Base-by-base conservation (phyloP, 495 filamentous ascomycete species). In the Aspergillus affinis region DNA sequence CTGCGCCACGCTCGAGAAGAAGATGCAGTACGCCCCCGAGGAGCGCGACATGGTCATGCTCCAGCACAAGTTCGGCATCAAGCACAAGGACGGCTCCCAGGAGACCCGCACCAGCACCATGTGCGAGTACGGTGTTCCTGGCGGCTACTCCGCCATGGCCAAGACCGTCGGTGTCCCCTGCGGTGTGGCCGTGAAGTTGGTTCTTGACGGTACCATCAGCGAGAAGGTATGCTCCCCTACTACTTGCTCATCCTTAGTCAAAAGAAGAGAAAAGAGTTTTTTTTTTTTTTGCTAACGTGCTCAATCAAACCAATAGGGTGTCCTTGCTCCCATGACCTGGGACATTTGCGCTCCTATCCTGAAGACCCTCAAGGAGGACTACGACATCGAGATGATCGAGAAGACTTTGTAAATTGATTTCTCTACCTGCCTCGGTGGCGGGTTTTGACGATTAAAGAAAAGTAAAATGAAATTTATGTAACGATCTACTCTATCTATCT, bases 11-110 rank as follows among this genome's bases (percentile, higher is more conserved):
- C 82, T 97, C 13, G 92, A 96, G 78, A 72, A 89, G 78, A 96
- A 96, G 84, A 96, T 97, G 91, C 82, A 89, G 71, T 97, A 87
- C 72, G 90, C 82, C 64, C 81, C 87, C 58, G 86, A 83, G 44
- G 94, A 97, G 86, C 86, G 93, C 45, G 92, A 95, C 69, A 77
- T 96, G 52, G 85, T 87, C 55, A 90, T 94, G 83, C 84, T 97
- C 45, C 91, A 95, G 78, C 94, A 98, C 83, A 91, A 89, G 72
- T 97, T 97, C 72, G 88, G 88, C 71, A 90, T 97, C 66, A 89
- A 97, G 81, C 74, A 88, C 69, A 84, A 85, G 70, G 90, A 97
- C 67, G 88, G 88, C 61, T 78, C 70, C 58, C 76, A 85, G 71
- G 88, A 96, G 82, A 90, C 84, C 44, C 81, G 86, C 48, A 92